Conservation (phyloP, 73 alveolate genomes). For the Blepharisma japonicum region DNA sequence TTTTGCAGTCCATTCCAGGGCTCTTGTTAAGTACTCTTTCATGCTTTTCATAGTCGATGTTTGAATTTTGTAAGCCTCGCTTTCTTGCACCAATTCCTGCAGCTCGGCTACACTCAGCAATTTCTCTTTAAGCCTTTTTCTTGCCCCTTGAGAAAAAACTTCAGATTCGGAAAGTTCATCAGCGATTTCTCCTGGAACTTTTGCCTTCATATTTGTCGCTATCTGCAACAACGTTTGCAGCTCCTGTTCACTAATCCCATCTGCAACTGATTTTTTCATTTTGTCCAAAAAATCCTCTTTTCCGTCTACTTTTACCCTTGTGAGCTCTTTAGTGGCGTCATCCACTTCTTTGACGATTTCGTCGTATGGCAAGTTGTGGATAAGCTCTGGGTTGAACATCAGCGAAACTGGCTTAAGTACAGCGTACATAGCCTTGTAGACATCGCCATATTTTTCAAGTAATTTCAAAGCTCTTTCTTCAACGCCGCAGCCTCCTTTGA, state of each 20-base stretch:
- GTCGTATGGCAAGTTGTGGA: slow-evolving; percentile 11
- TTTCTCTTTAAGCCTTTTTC: slow-evolving; percentile 12
- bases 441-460: slow-evolving; percentile 24
- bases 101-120: slow-evolving; percentile 10
- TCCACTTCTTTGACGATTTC: slow-evolving; percentile 24
- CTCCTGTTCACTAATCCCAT: slow-evolving; percentile 23
- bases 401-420: slow-evolving; percentile 12
- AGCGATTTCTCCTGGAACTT: slow-evolving; percentile 17
- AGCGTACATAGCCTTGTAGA: slow-evolving; percentile 27
- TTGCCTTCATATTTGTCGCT: slow-evolving; percentile 13
- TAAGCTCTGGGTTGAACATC: slow-evolving; percentile 20
- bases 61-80: not conserved
- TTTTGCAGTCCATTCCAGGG: not conserved
- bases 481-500: slow-evolving; percentile 25
- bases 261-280: slow-evolving; percentile 20
- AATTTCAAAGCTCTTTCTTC: slow-evolving; percentile 23
- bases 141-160: not conserved
- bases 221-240: slow-evolving; percentile 19
- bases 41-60: slow-evolving; percentile 8
- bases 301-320: slow-evolving; percentile 8
- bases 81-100: not conserved
- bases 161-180: slow-evolving; percentile 11
- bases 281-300: slow-evolving; percentile 22
- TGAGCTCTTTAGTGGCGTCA: not conserved
- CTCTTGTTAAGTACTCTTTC: not conserved